Percentiles rank a stretch among this genome's conserved stretches.
phyloP scores from a whole-genome alignment of 805 yeast genomes.

The Middelhovenomyces tepae region DNA sequence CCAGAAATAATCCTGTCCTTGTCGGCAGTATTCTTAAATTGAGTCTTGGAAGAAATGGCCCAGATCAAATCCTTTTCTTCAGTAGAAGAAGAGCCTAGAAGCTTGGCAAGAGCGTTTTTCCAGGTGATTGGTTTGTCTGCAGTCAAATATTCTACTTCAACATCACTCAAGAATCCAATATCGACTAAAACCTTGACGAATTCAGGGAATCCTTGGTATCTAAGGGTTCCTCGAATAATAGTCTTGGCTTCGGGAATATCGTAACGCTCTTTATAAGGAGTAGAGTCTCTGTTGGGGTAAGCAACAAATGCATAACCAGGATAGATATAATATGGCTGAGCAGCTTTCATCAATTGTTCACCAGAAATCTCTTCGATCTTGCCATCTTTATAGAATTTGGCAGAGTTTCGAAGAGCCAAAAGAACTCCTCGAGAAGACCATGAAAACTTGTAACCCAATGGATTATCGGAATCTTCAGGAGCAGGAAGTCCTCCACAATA shows the following conservation, averaged over 20 bases:
- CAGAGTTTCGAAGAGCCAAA: constrained; percentile 89
- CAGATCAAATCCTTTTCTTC: constrained; percentile 65
- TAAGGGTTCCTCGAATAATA: constrained; percentile 90
- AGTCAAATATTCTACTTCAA: constrained; percentile 49
- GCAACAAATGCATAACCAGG: constrained; percentile 93
- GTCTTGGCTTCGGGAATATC: constrained; percentile 96
- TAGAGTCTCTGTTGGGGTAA: constrained; percentile 98
- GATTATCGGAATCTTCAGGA: constrained; percentile 95
- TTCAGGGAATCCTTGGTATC: constrained; percentile 99
- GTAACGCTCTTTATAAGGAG: constrained; percentile 85
- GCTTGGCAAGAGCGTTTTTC: constrained; percentile 77
- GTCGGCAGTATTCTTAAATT: constrained; percentile 72
- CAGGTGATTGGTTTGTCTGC: constrained; percentile 49
- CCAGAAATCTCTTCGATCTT: constrained; percentile 69
- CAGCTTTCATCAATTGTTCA: constrained; percentile 89
- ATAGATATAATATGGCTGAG: constrained; percentile 89
- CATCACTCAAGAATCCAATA: constrained; percentile 83
- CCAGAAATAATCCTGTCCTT: constrained; percentile 83
- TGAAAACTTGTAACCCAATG: constrained; percentile 96
- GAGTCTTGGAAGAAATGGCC: constrained; percentile 68
- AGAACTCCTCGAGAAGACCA: constrained; percentile 99
- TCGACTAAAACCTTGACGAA: constrained; percentile 93
- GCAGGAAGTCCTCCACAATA: constrained; percentile 99
- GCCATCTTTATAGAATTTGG: constrained; percentile 83
- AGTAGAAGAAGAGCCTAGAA: constrained; percentile 65